Evolutionary conservation across 1,284 basidiomycete genomes (phyloP), one percentile per base, ranked within the genome.

Genomic region (Peniophora sp.): DNA sequence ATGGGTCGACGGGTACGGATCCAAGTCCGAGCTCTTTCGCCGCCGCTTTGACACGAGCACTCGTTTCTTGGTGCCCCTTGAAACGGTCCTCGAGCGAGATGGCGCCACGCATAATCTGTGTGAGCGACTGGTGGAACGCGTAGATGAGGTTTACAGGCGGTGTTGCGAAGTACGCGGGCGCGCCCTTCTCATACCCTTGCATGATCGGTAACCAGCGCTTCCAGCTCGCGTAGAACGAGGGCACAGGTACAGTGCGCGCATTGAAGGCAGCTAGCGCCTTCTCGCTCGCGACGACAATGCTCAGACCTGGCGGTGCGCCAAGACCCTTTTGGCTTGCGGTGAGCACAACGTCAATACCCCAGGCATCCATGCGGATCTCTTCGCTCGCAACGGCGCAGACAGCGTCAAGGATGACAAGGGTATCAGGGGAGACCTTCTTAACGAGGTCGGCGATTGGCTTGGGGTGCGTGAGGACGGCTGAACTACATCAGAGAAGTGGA

Each of bases 381-480:
- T 99, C 96, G 59, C 89, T 94, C 0, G 90, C 96, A 12, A 98
- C 94, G 6, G 93, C 87, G 72, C 97, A 99, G 25, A 99, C 97
- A 41, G 84, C 92, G 65, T 99, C 96, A 52, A 96, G 74, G 19
- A 92, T 76, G 50, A 97, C 88, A 54, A 99, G 75, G 1, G 94
- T 91, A 32, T 92, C 81, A 3, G 97, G 96, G 2, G 91, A 93
- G 58, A 91, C 78, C 45, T 78, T 74, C 61, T 78, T 79, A 51
- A 96, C 89, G 3, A 85, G 76, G 56, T 83, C 81, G 20, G 85
- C 83, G 58, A 98, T 81, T 36, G 78, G 80, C 63, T 89, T 85
- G 46, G 89, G 86, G 61, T 96, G 80, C 24, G 92, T 92, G 44
- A 99, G 78, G 11, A 99, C 96, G 54, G 78, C 89, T 75, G 62